These are phyloP conservation scores for Aspergillus avenaceus DNA, from an alignment of 495 filamentous ascomycete genomes.

Conservation along the genomic window DNA sequence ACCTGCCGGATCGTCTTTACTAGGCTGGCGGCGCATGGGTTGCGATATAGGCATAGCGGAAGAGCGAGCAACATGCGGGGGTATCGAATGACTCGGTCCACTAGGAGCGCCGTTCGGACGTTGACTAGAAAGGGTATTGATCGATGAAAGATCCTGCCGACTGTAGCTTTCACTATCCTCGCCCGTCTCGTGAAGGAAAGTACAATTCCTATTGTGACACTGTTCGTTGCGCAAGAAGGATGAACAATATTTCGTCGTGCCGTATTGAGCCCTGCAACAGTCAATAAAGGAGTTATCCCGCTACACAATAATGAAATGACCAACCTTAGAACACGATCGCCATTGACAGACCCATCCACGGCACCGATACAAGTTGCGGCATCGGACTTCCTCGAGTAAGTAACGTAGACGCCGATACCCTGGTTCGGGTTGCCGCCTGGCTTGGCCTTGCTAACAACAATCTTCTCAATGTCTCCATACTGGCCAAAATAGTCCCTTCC, in stretches of 20 bases:
- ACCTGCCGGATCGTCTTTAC: constrained; percentile 69
- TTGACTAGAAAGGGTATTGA: constrained; percentile 83
- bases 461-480: constrained; percentile 97
- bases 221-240: constrained; percentile 90
- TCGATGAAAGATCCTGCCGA: constrained; percentile 90
- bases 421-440: constrained; percentile 65
- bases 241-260: constrained; percentile 98
- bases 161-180: constrained; percentile 97
- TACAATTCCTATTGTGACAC: constrained; percentile 92
- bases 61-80: constrained; percentile 22
- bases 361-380: constrained; percentile 83
- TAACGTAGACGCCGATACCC: constrained; percentile 95
- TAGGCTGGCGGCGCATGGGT: constrained; percentile 67
- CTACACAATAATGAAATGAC: constrained; percentile 6
- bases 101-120: constrained; percentile 39
- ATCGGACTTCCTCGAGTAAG: constrained; percentile 83
- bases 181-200: constrained; percentile 95
- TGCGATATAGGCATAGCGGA: constrained; percentile 54
- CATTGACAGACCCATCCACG: constrained; percentile 89
- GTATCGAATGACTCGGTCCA: constrained; percentile 14
- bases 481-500: constrained; percentile 93
- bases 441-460: constrained; percentile 95
- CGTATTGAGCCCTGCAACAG: constrained; percentile 73
- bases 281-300: constrained; percentile 17
- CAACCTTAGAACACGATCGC: constrained; percentile 72